Percentiles rank a stretch among this genome's conserved stretches.
These are phyloP conservation scores for Taphrina betulina DNA, from an alignment of 1,139 yeast genomes.

Conservation along the genomic window DNA sequence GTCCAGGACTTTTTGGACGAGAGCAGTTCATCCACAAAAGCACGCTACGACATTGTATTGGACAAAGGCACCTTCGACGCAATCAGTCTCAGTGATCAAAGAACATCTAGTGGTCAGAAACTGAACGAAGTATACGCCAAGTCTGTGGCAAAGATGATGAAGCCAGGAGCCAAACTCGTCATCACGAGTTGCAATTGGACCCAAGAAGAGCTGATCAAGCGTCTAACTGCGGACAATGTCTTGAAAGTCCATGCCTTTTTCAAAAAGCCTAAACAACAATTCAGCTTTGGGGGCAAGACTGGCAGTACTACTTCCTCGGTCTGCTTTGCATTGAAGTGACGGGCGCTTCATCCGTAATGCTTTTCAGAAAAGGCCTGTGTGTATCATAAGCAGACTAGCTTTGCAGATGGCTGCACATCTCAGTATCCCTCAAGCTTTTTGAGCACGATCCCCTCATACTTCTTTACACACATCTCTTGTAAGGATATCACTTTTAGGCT, in stretches of 20 bases:
- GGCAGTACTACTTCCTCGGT: conserved; percentile 11
- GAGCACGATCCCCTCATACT: no score
- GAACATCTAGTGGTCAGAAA: conserved; percentile 41
- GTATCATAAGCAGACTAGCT: no score
- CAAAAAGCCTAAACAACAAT: conserved; percentile 13
- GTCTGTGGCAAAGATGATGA: conserved; percentile 59
- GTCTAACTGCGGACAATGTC: conserved; percentile 5
- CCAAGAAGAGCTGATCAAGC: conserved; percentile 60
- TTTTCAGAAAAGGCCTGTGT: no score
- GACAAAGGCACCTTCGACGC: conserved; percentile 98
- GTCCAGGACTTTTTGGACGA: conserved; percentile 42
- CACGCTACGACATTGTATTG: conserved; percentile 65
- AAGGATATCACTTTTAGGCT: no score
- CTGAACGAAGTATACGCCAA: conserved; percentile 59
- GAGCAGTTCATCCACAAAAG: background rate
- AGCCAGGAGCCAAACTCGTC: conserved; percentile 59
- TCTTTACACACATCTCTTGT: no score
- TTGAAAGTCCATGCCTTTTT: conserved; percentile 19
- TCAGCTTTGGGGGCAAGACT: conserved; percentile 12
- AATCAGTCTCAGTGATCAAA: conserved; percentile 64
- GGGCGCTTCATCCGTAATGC: no score
- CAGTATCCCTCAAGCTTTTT: no score
- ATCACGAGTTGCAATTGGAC: conserved; percentile 97
- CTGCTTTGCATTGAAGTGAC: background rate
- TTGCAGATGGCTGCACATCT: no score